phyloP scores from a whole-genome alignment of 2,329 filamentous ascomycete genomes.

The Keithomyces neogunnii region DNA sequence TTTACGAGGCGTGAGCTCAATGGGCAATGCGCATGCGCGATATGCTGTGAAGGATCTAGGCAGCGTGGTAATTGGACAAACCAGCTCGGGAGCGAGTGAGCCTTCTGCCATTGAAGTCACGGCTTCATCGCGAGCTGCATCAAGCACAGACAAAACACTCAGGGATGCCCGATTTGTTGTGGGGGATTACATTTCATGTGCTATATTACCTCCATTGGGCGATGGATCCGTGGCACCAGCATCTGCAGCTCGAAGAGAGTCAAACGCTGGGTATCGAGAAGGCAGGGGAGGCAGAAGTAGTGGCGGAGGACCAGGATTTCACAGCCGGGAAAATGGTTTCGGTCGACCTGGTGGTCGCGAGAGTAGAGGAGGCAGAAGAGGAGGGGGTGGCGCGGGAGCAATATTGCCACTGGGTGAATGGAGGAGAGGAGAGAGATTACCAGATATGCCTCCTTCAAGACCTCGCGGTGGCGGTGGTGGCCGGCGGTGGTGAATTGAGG shows the following conservation, averaged over 20 bases:
- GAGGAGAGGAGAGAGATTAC: constrained; percentile 56
- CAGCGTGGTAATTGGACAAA: constrained; percentile 66
- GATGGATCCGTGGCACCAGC: constrained; percentile 66
- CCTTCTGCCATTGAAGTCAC: constrained; percentile 28
- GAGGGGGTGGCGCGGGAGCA: constrained; percentile 27
- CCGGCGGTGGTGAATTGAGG: constrained; percentile 15
- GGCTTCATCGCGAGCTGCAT: constrained; percentile 29
- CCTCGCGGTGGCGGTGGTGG: constrained; percentile 16
- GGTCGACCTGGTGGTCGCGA: constrained; percentile 26
- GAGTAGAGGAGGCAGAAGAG: constrained; percentile 30
- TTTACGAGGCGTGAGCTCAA: constrained; percentile 32
- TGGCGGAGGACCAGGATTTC: constrained; percentile 13
- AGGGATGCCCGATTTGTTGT: constrained; percentile 74
- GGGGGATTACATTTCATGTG: constrained; percentile 80
- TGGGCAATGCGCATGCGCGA: constrained; percentile 30
- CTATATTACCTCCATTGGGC: constrained; percentile 64
- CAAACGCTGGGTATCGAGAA: constrained; percentile 6
- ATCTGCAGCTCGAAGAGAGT: constrained; percentile 26
- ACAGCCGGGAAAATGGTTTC: constrained; percentile 18
- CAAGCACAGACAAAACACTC: constrained; percentile 64
- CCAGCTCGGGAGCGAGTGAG: constrained; percentile 35
- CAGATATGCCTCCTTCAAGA: constrained; percentile 36
- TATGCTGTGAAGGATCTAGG: constrained; percentile 78
- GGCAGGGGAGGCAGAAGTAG: constrained; percentile 16
- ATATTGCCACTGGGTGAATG: constrained; percentile 49